These are phyloP conservation scores for Sporothrix pseudoabietina DNA, from an alignment of 2,329 filamentous ascomycete species.

Conservation along the genomic window DNA sequence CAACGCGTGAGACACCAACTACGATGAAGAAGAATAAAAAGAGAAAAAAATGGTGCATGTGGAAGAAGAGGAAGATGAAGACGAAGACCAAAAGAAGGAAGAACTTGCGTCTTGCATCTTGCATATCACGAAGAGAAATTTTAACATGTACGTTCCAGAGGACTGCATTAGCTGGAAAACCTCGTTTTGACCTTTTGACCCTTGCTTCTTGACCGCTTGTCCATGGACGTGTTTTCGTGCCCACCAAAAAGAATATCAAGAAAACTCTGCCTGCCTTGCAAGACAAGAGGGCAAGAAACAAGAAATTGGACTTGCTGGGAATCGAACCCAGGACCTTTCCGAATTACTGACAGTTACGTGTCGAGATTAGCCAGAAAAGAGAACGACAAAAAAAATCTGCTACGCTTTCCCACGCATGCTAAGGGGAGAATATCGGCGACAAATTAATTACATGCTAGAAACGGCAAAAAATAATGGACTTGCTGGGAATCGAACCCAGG, in stretches of 20 bases:
- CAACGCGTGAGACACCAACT: background rate
- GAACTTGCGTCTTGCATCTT: background rate
- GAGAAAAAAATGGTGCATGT: background rate
- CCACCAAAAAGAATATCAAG: background rate
- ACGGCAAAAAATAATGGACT: too few species aligned
- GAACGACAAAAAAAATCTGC: too few species aligned
- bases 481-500: too few species aligned
- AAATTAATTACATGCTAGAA: too few species aligned
- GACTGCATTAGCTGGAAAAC: background rate
- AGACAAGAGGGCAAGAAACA: too few species aligned
- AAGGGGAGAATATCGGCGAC: too few species aligned
- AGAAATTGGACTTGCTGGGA: too few species aligned
- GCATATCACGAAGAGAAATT: background rate
- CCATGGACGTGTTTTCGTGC: background rate
- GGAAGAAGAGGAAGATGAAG: background rate
- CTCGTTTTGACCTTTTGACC: background rate
- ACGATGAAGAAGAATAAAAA: background rate
- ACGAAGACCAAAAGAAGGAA: background rate
- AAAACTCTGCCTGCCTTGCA: constrained; percentile 1
- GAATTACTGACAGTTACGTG: too few species aligned
- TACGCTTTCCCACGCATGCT: too few species aligned
- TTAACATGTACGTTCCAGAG: background rate
- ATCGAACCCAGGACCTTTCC: too few species aligned
- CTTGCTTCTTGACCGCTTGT: background rate
- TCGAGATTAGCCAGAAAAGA: too few species aligned